A percentile compares a stretch with the other conserved stretches of the same genome.
These are phyloP conservation scores for Thelonectria olida DNA, from an alignment of 2,329 filamentous ascomycete genomes.

Conservation along the genomic window DNA sequence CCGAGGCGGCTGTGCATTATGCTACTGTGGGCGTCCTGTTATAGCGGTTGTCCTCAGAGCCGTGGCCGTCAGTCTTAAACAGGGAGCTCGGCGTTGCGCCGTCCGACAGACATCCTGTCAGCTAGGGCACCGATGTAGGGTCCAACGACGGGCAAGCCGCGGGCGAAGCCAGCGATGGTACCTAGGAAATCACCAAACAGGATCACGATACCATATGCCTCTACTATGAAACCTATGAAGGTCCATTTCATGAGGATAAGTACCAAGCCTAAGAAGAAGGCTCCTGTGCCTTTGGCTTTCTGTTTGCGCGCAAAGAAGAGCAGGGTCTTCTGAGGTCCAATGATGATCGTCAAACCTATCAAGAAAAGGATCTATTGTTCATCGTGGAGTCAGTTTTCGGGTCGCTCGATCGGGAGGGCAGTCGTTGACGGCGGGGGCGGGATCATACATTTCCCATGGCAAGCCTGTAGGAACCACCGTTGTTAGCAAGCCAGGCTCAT, in stretches of 20 bases:
- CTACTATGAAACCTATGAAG: conserved; percentile 87
- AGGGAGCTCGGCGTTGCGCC: conserved; percentile 80
- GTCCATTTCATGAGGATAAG: conserved; percentile 93
- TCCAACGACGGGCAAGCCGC: conserved; percentile 84
- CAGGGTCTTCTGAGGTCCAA: conserved; percentile 89
- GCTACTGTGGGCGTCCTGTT: background rate
- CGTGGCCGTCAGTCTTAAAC: conserved; percentile 62
- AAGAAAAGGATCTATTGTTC: conserved; percentile 87
- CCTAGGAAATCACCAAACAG: conserved; percentile 97
- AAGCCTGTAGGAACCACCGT: conserved; percentile 79
- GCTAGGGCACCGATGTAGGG: conserved; percentile 82
- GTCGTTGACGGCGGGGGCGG: conserved; percentile 17
- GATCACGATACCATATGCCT: conserved; percentile 91
- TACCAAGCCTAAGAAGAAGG: conserved; percentile 83
- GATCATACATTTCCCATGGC: conserved; percentile 91
- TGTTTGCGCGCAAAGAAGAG: conserved; percentile 94
- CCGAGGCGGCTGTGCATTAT: background rate
- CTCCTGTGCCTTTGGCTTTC: conserved; percentile 90
- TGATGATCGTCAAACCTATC: conserved; percentile 94
- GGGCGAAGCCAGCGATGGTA: conserved; percentile 88
- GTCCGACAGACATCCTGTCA: conserved; percentile 74
- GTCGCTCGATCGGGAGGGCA: conserved; percentile 26
- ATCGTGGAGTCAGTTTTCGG: conserved; percentile 23
- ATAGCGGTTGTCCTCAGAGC: background rate
- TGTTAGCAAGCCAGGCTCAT: conserved; percentile 79